Evolutionary conservation across 306 rosid species (phyloP), one percentile per base, ranked within the genome.

Genomic region (Fragaria vesca): DNA sequence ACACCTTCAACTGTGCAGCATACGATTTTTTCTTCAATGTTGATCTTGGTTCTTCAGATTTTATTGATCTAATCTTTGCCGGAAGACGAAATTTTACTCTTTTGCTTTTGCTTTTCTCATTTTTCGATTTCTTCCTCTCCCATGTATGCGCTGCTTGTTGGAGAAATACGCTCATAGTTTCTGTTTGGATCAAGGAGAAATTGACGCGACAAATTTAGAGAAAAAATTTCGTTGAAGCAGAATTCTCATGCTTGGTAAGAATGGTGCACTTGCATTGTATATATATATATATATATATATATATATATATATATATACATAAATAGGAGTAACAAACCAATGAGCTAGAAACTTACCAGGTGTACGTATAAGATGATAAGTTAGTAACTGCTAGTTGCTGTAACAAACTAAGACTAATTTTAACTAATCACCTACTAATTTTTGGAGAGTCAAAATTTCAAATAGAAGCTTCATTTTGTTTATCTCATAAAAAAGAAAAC

Each of bases 191-290:
- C n/a, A 13, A 11, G 8, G 67, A 13, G 40, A 30, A 61, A 61
- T 26, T 24, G 28, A 21, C 16, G 66, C 16, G 16, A 60, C 66
- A 60, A 12, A 26, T 2, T 26, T 10, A 15, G 68, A 58, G 65
- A 24, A 58, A 58, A 28, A 62, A 30, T 28, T 62, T 62, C 42
- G 36, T 30, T 62, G 68, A 62, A 62, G 68, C 68, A 28, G 68
- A 32, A 12, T 65, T 65, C 24, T 65, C 70, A 16, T 65, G 70
- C 45, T 65, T 65, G 24, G 24, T 34, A 9, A 65, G 16, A 34
- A 65, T 65, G 12, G 24, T 65, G 46, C 24, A 0, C 45, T 16
- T 3, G n/a, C 34, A 3, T 17, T 3, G 3, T 17, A 12, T 65
- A 65, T 60, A 65, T 60, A 11, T 63, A 63, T 65, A 65, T 16